These are phyloP conservation scores for Syzygium syzygioides DNA, from an alignment of 441 rosid species.

Conservation along the genomic window DNA sequence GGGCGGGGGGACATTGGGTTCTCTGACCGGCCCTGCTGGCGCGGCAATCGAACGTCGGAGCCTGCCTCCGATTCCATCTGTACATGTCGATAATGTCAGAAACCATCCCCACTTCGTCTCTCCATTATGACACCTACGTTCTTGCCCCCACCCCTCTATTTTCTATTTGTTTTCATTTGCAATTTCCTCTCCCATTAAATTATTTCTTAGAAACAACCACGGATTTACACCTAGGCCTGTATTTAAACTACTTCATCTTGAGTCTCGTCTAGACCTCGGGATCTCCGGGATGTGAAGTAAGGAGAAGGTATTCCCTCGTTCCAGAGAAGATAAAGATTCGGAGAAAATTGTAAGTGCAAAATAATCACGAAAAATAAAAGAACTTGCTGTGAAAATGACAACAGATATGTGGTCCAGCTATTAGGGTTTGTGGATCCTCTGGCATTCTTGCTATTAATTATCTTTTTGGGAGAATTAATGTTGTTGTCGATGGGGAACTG, in stretches of 20 bases:
- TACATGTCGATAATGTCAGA: not conserved
- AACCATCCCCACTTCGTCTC: not conserved
- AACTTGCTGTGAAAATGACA: not conserved
- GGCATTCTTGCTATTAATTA: not conserved
- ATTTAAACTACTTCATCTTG: too few relatives aligned
- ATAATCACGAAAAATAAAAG: not conserved
- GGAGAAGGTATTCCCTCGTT: too few relatives aligned
- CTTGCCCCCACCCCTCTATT: not conserved
- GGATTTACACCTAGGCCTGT: too few relatives aligned
- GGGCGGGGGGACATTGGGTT: constrained; percentile 2
- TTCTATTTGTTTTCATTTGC: not conserved
- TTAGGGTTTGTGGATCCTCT: not conserved
- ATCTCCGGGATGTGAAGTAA: too few relatives aligned
- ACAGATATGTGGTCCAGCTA: not conserved
- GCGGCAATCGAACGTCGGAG: constrained; percentile 26
- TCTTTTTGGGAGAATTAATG: not conserved
- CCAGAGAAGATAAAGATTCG: too few relatives aligned
- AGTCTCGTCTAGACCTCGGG: too few relatives aligned
- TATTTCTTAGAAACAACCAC: not conserved
- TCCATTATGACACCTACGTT: not conserved
- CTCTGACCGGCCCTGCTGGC: constrained; percentile 27
- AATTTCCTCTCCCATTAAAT: not conserved
- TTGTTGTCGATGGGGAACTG: not conserved
- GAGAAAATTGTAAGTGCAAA: too few relatives aligned
- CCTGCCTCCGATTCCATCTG: constrained; percentile 9